Evolutionary conservation across 306 rosid species (phyloP).

Genomic region (Sphenostylis stenocarpa): DNA sequence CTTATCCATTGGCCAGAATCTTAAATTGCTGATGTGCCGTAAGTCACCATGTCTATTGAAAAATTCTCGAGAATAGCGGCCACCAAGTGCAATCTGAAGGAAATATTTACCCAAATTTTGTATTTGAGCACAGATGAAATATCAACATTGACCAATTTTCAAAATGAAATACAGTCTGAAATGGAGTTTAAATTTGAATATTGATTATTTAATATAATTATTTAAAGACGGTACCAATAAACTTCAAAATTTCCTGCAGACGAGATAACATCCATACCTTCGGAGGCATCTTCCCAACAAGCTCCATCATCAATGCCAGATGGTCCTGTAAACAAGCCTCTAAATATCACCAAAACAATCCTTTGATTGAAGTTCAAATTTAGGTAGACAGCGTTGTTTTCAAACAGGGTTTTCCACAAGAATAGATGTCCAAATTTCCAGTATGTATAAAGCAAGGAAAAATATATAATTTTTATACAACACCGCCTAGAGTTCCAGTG

Average conservation of each 20-base stretch:
- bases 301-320: slow-evolving; percentile 41
- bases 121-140: not conserved
- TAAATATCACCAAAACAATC: not conserved
- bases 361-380: not conserved
- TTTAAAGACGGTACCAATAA: not conserved
- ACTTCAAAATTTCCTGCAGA: slow-evolving; percentile 2
- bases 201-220: not conserved
- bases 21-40: slow-evolving; percentile 74
- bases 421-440: not conserved
- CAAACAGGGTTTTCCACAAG: not conserved
- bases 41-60: slow-evolving; percentile 74
- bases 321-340: slow-evolving; percentile 26
- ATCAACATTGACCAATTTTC: not conserved
- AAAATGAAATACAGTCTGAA: slow-evolving; percentile 21
- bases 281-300: slow-evolving; percentile 19
- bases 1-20: slow-evolving; percentile 79
- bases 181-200: not conserved
- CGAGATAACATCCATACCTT: slow-evolving; percentile 18
- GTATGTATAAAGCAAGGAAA: not conserved
- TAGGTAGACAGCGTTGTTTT: not conserved
- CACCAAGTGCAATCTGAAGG: slow-evolving; percentile 78
- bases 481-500: not conserved
- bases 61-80: slow-evolving; percentile 78
- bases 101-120: slow-evolving; percentile 29
- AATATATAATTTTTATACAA: not conserved